Evolutionary conservation across 225 moss, liverwort and hornwort species (phyloP), one percentile per base, ranked within the genome.

Genomic region (Asterella californica): DNA sequence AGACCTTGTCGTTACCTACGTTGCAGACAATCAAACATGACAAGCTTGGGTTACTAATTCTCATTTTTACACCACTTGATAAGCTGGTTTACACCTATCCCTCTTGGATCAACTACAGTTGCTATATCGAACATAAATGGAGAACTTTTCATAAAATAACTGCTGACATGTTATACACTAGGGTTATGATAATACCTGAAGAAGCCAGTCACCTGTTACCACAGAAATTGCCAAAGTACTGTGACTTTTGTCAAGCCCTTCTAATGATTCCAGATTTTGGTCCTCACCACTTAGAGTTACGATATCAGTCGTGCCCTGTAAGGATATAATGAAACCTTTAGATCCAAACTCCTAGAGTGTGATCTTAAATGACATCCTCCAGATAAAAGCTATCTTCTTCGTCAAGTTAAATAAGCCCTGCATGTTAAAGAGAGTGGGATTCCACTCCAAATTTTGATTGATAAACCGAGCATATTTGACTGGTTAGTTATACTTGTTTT

Each of bases 1-100:
- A 63, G 94, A 93, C 70, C 10, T 76, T 21, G 86, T 90, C 33
- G 97, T 99, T 63, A 94, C 89, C 94, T 96, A 75, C 46, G 67
- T 25, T 61, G 61, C n/a, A 70, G 42, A 72, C 15, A 48, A 27
- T 29, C 27, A 72, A 45, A 70, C 70, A 45, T 12, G 42, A 42
- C 1, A 36, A 69, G 5, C 38, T 38, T 70, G 42, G 24, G 0
- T 70, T 9, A 45, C 25, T 24, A 0, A 8, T 70, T 12, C 38
- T 38, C 21, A 24, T 25, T 37, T 37, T 18, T 15, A 37, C 19
- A 19, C 24, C 38, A 45, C 9, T 22, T 21, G 42, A 69, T 33
- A 36, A 19, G 19, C 22, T 42, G 24, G 19, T 69, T 5, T 45
- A 42, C 0, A 42, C 15, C 22, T 42, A 0, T 45, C 25, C 42